These are phyloP conservation scores for Cryptococcus depauperatus DNA, from an alignment of 1,284 basidiomycete species.

Conservation along the genomic window DNA sequence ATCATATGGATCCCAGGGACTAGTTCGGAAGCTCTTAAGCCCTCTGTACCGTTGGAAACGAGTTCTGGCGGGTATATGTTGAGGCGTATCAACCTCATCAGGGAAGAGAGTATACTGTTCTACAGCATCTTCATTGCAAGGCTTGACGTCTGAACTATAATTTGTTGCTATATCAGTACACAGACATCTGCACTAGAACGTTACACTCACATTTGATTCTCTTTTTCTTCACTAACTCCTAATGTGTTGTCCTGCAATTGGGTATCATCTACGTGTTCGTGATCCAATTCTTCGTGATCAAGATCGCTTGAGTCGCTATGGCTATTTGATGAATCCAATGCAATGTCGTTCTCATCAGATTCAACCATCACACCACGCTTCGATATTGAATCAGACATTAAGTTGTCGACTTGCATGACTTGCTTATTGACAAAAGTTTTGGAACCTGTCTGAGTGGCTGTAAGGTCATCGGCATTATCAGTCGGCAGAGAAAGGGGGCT, in stretches of 20 bases:
- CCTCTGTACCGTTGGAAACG: constrained; percentile 92
- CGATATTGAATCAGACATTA: no score
- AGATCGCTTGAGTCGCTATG: constrained; percentile 85
- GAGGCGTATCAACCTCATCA: constrained; percentile 95
- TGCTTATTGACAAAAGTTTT: no score
- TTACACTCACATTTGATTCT: no score
- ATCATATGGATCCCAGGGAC: constrained; percentile 95
- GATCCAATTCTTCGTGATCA: no score
- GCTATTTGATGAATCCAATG: no score
- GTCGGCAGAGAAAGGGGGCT: constrained; percentile 46
- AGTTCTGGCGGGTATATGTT: constrained; percentile 71
- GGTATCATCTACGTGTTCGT: constrained; percentile 59
- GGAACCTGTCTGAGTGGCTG: constrained; percentile 80
- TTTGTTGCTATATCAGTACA: no score
- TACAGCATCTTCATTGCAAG: no score
- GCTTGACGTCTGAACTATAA: no score
- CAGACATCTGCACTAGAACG: no score
- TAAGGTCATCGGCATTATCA: constrained; percentile 74
- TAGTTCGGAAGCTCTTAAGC: constrained; percentile 84
- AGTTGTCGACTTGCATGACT: no score
- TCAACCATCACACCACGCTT: constrained; percentile 77
- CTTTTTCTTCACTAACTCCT: no score
- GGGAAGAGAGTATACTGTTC: constrained; percentile 79
- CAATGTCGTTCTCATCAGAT: constrained; percentile 12
- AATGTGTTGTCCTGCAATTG: no score